phyloP scores from a whole-genome alignment of 179 eudicot species.

The Patellifolia procumbens region DNA sequence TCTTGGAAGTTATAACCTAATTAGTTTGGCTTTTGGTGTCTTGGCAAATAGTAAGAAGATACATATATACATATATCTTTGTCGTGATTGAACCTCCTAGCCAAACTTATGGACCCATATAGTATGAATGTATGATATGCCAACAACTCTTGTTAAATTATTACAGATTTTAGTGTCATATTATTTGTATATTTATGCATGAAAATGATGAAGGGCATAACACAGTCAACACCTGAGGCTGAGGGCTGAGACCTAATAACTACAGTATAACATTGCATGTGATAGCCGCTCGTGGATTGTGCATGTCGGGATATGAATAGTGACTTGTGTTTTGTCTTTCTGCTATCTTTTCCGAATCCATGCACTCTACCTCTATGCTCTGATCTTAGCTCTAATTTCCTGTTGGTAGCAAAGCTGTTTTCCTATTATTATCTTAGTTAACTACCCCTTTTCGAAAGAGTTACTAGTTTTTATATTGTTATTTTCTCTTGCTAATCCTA shows the following conservation, averaged over 20 bases:
- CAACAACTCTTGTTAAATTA: not conserved
- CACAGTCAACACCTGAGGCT: constrained; percentile 19
- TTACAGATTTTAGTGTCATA: not conserved
- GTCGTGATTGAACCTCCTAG: not conserved
- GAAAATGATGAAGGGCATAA: not conserved
- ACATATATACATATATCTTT: not conserved
- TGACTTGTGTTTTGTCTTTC: not conserved
- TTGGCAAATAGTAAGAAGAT: not conserved
- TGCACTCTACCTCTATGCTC: not conserved
- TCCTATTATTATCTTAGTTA: no score
- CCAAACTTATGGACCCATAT: constrained; percentile 14
- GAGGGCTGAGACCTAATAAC: no score
- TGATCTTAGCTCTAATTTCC: not conserved
- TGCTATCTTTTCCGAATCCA: not conserved
- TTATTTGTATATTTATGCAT: not conserved
- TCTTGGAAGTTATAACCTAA: not conserved
- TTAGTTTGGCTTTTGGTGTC: not conserved
- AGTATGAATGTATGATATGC: not conserved
- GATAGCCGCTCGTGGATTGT: constrained; percentile 24
- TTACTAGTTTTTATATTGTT: no score
- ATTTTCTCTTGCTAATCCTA: no score
- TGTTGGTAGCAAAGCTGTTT: no score
- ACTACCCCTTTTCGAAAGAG: no score
- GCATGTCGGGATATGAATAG: constrained; percentile 19
- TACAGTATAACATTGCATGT: constrained; percentile 24